Evolutionary conservation across 129 eudicot species (phyloP).

Genomic region (Artemisia annua): DNA sequence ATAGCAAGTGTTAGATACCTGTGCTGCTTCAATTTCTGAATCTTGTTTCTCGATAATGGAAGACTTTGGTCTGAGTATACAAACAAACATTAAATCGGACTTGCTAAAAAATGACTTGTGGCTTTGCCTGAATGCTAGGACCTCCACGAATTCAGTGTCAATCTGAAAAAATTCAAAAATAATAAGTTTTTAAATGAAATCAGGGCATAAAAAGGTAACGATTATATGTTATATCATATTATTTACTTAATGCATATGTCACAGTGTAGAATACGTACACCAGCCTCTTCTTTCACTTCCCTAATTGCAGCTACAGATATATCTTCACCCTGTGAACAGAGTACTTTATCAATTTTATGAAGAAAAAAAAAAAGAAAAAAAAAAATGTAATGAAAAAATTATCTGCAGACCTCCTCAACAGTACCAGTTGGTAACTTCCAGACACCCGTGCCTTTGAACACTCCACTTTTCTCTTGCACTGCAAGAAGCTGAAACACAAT

Average conservation of each 20-base stretch:
- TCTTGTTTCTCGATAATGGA: conserved; percentile 38
- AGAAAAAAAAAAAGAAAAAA: neutral
- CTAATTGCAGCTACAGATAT: conserved; percentile 53
- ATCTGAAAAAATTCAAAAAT: conserved; percentile 30
- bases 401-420: conserved; percentile 43
- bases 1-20: conserved; percentile 19
- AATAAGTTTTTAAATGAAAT: conserved; percentile 5
- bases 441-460: conserved; percentile 44
- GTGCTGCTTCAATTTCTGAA: conserved; percentile 42
- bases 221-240: neutral
- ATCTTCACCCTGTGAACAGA: conserved; percentile 51
- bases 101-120: conserved; percentile 47
- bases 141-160: conserved; percentile 48
- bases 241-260: neutral
- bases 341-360: conserved; percentile 1
- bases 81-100: conserved; percentile 52
- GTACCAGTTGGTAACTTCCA: conserved; percentile 69
- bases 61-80: conserved; percentile 45
- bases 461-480: conserved; percentile 57
- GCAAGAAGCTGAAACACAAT: conserved; percentile 44
- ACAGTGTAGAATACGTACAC: conserved; percentile 41
- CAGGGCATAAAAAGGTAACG: neutral
- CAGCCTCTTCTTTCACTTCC: conserved; percentile 72
- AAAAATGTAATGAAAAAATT: neutral
- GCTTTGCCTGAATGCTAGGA: conserved; percentile 64